These are phyloP conservation scores for Escovopsis weberi DNA, from an alignment of 2,329 filamentous ascomycete species.

Conservation along the genomic window DNA sequence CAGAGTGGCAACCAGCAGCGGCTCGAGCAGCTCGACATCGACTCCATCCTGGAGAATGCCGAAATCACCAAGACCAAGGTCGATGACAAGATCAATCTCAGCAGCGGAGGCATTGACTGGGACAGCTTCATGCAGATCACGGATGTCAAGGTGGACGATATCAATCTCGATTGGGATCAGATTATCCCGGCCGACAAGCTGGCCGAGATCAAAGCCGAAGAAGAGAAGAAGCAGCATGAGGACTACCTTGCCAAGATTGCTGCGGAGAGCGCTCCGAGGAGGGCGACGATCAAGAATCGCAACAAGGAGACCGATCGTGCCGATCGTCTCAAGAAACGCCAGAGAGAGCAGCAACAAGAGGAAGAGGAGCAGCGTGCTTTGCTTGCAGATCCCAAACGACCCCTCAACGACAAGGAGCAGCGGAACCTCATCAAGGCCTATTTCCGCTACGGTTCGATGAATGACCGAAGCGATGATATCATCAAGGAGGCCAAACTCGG, in stretches of 20 bases:
- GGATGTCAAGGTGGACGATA: constrained; percentile 83
- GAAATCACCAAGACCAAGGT: constrained; percentile 96
- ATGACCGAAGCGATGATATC: constrained; percentile 77
- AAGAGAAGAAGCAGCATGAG: constrained; percentile 71
- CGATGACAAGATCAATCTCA: constrained; percentile 78
- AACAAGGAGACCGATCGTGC: constrained; percentile 46
- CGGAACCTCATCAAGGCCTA: constrained; percentile 83
- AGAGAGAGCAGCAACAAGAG: constrained; percentile 50
- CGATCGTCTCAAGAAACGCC: constrained; percentile 52
- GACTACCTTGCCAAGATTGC: constrained; percentile 69
- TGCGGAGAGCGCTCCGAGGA: constrained; percentile 74
- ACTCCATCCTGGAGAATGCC: constrained; percentile 90
- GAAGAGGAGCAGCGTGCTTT: constrained; percentile 61
- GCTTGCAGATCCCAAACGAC: constrained; percentile 71
- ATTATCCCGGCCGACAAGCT: constrained; percentile 93
- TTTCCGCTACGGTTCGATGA: constrained; percentile 79
- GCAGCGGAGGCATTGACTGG: constrained; percentile 69
- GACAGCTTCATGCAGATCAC: constrained; percentile 97
- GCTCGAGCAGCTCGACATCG: constrained; percentile 92
- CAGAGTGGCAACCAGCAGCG: constrained; percentile 94
- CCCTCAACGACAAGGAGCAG: constrained; percentile 82
- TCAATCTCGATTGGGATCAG: constrained; percentile 82
- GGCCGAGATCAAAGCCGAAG: constrained; percentile 76
- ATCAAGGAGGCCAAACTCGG: constrained; percentile 72
- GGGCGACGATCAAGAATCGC: constrained; percentile 45